These are phyloP conservation scores for Dendrocalamus latiflorus DNA, from an alignment of 202 grass and related monocot genomes.

Conservation along the genomic window DNA sequence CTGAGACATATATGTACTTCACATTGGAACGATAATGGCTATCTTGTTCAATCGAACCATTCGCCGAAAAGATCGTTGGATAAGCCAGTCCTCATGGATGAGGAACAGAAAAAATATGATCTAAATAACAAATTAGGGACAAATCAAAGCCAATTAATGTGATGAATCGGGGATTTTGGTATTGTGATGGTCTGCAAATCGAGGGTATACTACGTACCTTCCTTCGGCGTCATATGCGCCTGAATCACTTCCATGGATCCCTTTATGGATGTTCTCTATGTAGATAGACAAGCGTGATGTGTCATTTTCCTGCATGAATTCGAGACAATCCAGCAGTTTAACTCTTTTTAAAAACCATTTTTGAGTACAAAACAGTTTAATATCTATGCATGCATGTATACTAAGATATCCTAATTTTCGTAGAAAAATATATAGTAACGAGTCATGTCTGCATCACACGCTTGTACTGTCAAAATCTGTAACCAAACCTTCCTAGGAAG, in stretches of 20 bases:
- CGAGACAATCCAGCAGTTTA: not conserved
- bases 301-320: slow-evolving; percentile 34
- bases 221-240: slow-evolving; percentile 50
- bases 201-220: slow-evolving; percentile 9
- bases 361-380: too few species aligned
- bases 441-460: not conserved
- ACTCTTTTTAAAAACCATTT: not conserved
- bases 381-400: not conserved
- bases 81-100: not conserved
- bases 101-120: not conserved
- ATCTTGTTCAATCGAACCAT: not conserved
- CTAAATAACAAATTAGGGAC: not conserved
- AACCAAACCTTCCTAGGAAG: not conserved
- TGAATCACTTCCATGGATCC: slow-evolving; percentile 54
- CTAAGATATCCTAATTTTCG: not conserved
- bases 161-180: not conserved
- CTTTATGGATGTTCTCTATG: slow-evolving; percentile 58
- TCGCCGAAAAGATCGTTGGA: not conserved
- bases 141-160: not conserved
- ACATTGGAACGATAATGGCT: not conserved
- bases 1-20: not conserved
- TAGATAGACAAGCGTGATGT: slow-evolving; percentile 28
- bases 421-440: too few species aligned
- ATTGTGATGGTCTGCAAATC: not conserved
- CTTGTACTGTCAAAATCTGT: not conserved